A percentile compares a stretch with the other conserved stretches of the same genome.
Evolutionary conservation across 2,329 filamentous ascomycete species (phyloP).

Genomic region (Macrophomina tecta): DNA sequence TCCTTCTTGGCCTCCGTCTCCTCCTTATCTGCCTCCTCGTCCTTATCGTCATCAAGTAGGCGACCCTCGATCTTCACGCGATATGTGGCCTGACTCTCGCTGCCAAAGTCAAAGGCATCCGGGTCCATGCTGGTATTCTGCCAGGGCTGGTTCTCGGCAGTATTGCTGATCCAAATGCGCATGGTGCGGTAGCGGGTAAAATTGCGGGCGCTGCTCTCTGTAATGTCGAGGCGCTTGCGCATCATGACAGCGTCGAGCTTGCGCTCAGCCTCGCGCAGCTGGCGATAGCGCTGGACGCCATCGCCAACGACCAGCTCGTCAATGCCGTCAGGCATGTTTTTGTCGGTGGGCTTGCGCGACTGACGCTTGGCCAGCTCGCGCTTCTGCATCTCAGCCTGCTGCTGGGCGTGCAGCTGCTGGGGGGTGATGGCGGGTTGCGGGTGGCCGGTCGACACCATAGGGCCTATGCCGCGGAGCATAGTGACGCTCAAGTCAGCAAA

Average conservation of each 20-base stretch:
- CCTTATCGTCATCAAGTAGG: constrained; percentile 65
- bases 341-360: constrained; percentile 90
- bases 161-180: constrained; percentile 94
- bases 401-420: constrained; percentile 54
- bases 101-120: constrained; percentile 81
- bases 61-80: constrained; percentile 91
- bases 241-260: constrained; percentile 91
- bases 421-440: constrained; percentile 41
- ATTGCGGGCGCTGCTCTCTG: constrained; percentile 74
- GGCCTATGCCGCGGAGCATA: constrained; percentile 52
- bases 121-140: constrained; percentile 73
- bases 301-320: constrained; percentile 81
- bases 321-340: constrained; percentile 88
- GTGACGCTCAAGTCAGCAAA: constrained; percentile 55
- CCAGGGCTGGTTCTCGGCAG: constrained; percentile 92
- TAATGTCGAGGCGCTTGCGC: constrained; percentile 88
- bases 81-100: constrained; percentile 78
- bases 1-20: constrained; percentile 45
- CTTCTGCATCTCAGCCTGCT: constrained; percentile 55
- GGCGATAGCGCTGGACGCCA: constrained; percentile 80
- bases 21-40: constrained; percentile 36
- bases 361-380: constrained; percentile 77
- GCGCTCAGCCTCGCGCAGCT: constrained; percentile 84
- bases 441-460: constrained; percentile 43
- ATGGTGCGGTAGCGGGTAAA: constrained; percentile 83